Evolutionary conservation across 768 basidiomycete species (phyloP).

Genomic region (Mycena venus): DNA sequence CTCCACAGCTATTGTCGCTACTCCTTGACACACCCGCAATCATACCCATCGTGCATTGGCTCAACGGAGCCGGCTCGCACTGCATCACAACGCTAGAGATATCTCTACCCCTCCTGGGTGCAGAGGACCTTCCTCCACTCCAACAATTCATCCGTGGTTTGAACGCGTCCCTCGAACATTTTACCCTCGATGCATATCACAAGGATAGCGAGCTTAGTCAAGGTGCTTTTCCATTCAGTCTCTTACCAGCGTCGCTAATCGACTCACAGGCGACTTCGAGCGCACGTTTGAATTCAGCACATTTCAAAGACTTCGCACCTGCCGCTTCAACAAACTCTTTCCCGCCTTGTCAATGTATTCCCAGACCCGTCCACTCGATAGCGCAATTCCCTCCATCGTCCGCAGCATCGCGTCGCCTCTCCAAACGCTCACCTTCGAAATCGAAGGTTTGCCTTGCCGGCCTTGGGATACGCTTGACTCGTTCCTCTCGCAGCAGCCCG

Average conservation of each 20-base stretch:
- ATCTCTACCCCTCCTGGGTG: neutral
- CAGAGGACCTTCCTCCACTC: neutral
- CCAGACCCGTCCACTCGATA: neutral
- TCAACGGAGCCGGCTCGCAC: neutral
- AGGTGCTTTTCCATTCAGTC: neutral
- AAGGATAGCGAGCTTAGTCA: neutral
- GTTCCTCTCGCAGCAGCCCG: neutral
- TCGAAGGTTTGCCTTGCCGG: neutral
- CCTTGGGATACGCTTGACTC: neutral
- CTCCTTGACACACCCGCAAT: neutral
- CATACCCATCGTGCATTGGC: neutral
- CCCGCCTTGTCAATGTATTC: too few species aligned
- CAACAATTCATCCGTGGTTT: neutral
- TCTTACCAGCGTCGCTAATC: neutral
- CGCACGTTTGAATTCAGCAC: neutral
- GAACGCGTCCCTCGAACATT: neutral
- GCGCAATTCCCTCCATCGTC: neutral
- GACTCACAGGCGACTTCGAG: neutral
- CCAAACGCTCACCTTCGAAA: neutral
- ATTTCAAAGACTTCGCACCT: neutral
- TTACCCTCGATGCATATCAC: neutral
- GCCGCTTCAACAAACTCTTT: neutral
- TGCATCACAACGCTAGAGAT: neutral
- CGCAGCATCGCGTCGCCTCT: neutral
- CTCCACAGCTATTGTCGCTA: neutral